Evolutionary conservation across 129 eudicot species (phyloP).

Genomic region (Centella asiatica): DNA sequence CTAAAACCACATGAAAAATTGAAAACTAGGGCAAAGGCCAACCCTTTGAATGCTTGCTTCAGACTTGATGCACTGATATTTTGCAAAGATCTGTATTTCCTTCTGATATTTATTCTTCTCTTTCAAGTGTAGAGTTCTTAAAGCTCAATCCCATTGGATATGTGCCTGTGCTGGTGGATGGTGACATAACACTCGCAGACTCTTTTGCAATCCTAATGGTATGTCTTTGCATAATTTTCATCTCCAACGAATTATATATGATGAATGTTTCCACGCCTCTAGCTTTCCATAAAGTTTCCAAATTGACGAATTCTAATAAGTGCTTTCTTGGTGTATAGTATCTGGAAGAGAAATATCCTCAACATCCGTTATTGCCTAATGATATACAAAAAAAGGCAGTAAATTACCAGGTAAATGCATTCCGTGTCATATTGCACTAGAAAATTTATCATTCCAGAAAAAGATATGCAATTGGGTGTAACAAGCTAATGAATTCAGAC

Average conservation of each 20-base stretch:
- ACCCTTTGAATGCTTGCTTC: not conserved
- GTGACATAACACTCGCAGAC: slow-evolving; percentile 47
- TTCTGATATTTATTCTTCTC: not conserved
- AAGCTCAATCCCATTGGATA: slow-evolving; percentile 71
- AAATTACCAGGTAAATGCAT: slow-evolving; percentile 60
- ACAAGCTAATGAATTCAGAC: not conserved
- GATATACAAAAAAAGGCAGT: slow-evolving; percentile 66
- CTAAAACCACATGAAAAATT: not conserved
- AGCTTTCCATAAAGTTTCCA: not conserved
- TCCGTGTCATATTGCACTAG: not conserved
- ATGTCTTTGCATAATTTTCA: slow-evolving; percentile 10
- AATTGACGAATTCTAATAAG: not conserved
- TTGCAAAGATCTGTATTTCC: not conserved
- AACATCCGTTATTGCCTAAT: slow-evolving; percentile 68
- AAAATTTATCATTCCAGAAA: not conserved
- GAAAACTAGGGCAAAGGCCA: no score
- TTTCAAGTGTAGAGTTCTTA: slow-evolving; percentile 39
- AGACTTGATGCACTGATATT: slow-evolving; percentile 1
- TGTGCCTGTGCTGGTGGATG: slow-evolving; percentile 68
- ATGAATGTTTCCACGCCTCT: not conserved
- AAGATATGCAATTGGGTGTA: not conserved
- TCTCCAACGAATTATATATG: not conserved
- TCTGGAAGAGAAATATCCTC: slow-evolving; percentile 90
- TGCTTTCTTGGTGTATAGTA: slow-evolving; percentile 35
- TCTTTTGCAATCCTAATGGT: slow-evolving; percentile 80